Conservation (phyloP, 2,329 filamentous ascomycete genomes). For the Cadophora malorum region DNA sequence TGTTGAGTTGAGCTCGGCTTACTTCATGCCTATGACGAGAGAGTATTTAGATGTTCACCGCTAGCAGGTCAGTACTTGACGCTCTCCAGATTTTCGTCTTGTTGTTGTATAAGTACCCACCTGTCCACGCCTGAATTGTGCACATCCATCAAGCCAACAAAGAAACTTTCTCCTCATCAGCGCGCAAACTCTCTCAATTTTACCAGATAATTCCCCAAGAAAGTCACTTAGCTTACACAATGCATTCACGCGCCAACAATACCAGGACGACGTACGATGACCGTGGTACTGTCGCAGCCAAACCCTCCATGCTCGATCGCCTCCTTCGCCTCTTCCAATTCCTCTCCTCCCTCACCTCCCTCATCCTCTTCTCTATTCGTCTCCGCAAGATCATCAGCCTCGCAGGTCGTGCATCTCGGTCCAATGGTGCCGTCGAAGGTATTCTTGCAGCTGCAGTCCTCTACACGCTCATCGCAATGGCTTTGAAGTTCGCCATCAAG, state of each 20-base stretch:
- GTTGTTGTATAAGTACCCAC: not conserved
- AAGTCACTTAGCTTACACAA: not conserved
- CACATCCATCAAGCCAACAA: not conserved
- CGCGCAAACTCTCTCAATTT: not conserved
- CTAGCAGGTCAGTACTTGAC: not conserved
- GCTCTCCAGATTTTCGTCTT: not conserved
- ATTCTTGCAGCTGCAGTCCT: slow-evolving; percentile 53
- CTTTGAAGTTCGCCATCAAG: slow-evolving; percentile 47
- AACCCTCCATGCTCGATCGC: slow-evolving; percentile 22
- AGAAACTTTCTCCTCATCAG: not conserved
- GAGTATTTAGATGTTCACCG: not conserved
- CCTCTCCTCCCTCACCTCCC: slow-evolving; percentile 50
- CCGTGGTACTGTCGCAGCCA: not conserved
- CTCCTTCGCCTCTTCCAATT: slow-evolving; percentile 47
- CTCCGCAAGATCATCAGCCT: slow-evolving; percentile 50
- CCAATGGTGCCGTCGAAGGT: slow-evolving; percentile 51
- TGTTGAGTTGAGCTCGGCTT: not conserved
- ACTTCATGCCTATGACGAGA: not conserved
- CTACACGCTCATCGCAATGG: slow-evolving; percentile 50
- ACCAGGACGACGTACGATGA: slow-evolving; percentile 10
- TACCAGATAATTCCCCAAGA: not conserved
- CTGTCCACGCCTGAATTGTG: not conserved
- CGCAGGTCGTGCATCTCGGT: slow-evolving; percentile 45
- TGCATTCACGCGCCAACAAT: slow-evolving; percentile 13
- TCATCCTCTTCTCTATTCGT: slow-evolving; percentile 52